Conservation (phyloP, 164 flowering plant species). For the Brasenia schreberi region DNA sequence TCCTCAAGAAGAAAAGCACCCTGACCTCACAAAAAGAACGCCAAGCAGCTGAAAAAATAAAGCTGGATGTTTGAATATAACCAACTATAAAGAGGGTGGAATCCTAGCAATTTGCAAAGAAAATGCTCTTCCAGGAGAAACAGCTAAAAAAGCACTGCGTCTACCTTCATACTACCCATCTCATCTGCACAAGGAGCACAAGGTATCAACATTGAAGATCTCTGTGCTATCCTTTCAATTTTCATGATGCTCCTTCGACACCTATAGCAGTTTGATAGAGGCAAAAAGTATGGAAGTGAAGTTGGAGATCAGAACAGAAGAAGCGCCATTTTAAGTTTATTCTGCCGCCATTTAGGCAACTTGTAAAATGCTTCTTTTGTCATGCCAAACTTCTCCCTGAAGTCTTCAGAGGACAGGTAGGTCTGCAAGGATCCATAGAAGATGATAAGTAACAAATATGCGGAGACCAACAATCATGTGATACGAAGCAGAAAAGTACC, state of each 20-base stretch:
- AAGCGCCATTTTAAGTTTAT: constrained; percentile 90
- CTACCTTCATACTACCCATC: not conserved
- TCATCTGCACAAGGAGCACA: not conserved
- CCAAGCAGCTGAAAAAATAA: not conserved
- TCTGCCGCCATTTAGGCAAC: constrained; percentile 97
- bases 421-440: constrained; percentile 34
- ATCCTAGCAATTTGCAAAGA: not conserved
- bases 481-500: constrained; percentile 23
- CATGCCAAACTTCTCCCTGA: constrained; percentile 86
- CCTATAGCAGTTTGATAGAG: too few species aligned
- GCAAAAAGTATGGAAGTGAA: too few species aligned
- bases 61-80: not conserved
- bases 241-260: too few species aligned
- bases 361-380: constrained; percentile 74
- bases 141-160: not conserved
- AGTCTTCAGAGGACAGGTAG: constrained; percentile 75
- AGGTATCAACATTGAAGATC: not conserved
- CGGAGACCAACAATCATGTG: not conserved
- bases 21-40: too few species aligned
- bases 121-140: not conserved
- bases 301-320: constrained; percentile 39
- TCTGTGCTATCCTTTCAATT: not conserved
- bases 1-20: not conserved
- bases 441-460: not conserved
- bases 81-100: not conserved